A percentile compares a stretch with the other conserved stretches of the same genome.
These are phyloP conservation scores for Pyricularia sp. DNA, from an alignment of 2,329 filamentous ascomycete species.

Conservation along the genomic window DNA sequence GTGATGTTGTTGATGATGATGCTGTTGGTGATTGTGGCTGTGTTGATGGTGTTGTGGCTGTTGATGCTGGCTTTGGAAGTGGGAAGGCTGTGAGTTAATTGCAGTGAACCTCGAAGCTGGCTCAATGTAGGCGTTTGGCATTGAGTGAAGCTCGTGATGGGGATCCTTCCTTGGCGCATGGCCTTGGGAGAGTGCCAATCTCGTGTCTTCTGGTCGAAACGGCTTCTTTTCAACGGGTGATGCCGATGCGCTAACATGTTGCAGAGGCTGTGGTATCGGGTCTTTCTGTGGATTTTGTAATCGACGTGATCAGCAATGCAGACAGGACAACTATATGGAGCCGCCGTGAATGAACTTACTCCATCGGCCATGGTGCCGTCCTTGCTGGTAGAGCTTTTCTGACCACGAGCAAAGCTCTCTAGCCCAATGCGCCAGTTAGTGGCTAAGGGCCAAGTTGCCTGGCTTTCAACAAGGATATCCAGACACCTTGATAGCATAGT, in stretches of 20 bases:
- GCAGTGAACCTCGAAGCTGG: neutral
- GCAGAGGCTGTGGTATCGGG: conserved; percentile 13
- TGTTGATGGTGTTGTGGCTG: conserved; percentile 9
- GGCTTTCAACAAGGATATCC: conserved; percentile 33
- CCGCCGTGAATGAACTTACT: conserved; percentile 13
- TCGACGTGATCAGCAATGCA: neutral
- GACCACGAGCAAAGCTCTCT: conserved; percentile 32
- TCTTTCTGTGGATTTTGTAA: conserved; percentile 11
- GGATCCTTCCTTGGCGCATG: neutral
- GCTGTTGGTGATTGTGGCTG: conserved; percentile 10
- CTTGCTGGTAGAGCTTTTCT: conserved; percentile 25
- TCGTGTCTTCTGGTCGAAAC: neutral
- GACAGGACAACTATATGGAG: conserved; percentile 8
- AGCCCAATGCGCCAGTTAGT: conserved; percentile 36
- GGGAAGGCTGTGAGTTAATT: neutral
- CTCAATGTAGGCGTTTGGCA: neutral
- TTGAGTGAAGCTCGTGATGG: neutral
- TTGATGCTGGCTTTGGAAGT: conserved; percentile 4
- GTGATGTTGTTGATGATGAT: conserved; percentile 7
- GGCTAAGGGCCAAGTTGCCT: conserved; percentile 39
- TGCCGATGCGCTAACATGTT: conserved; percentile 4
- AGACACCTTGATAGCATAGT: conserved; percentile 34
- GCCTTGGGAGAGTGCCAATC: neutral
- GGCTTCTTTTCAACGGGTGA: neutral
- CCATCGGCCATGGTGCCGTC: conserved; percentile 41